Percentiles rank a stretch among this genome's conserved stretches.
Evolutionary conservation across 768 basidiomycete species (phyloP).

Genomic region (Fomitopsis serialis): DNA sequence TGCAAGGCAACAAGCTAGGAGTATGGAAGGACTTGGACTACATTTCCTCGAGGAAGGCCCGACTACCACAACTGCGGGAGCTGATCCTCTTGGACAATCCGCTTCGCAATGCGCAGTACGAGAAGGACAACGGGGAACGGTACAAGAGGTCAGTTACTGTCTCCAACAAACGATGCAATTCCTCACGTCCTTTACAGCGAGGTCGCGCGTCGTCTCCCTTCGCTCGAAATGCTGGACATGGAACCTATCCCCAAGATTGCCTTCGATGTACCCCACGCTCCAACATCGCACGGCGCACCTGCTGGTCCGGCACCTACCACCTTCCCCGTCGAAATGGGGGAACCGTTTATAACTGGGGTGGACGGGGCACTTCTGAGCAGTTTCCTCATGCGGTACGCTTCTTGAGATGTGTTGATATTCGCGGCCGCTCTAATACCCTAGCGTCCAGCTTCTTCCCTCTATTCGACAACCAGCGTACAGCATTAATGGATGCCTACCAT

Average conservation of each 20-base stretch:
- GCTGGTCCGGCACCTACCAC: slow-evolving; percentile 49
- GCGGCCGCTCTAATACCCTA: background rate
- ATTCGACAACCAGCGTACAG: slow-evolving; percentile 72
- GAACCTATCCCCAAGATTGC: slow-evolving; percentile 74
- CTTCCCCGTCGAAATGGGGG: slow-evolving; percentile 73
- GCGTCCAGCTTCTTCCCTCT: slow-evolving; percentile 72
- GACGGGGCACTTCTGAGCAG: slow-evolving; percentile 61
- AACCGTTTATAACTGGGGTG: slow-evolving; percentile 72
- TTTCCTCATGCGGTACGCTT: slow-evolving; percentile 71
- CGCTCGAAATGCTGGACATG: slow-evolving; percentile 79
- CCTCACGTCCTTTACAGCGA: slow-evolving; percentile 37
- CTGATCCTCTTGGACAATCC: slow-evolving; percentile 75
- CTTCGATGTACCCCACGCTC: slow-evolving; percentile 65
- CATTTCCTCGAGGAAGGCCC: slow-evolving; percentile 54
- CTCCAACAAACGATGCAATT: background rate
- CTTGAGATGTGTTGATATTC: background rate
- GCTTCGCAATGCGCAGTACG: slow-evolving; percentile 54
- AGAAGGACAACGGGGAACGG: slow-evolving; percentile 49
- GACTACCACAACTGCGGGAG: slow-evolving; percentile 62
- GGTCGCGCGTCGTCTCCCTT: slow-evolving; percentile 72
- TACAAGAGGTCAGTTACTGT: slow-evolving; percentile 62
- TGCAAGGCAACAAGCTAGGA: slow-evolving; percentile 71
- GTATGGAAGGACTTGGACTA: slow-evolving; percentile 66
- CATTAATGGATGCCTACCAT: slow-evolving; percentile 71
- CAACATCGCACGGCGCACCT: slow-evolving; percentile 32